Evolutionary conservation across 1,284 basidiomycete species (phyloP), one percentile per base, ranked within the genome.

Genomic region (Melampsora americana): DNA sequence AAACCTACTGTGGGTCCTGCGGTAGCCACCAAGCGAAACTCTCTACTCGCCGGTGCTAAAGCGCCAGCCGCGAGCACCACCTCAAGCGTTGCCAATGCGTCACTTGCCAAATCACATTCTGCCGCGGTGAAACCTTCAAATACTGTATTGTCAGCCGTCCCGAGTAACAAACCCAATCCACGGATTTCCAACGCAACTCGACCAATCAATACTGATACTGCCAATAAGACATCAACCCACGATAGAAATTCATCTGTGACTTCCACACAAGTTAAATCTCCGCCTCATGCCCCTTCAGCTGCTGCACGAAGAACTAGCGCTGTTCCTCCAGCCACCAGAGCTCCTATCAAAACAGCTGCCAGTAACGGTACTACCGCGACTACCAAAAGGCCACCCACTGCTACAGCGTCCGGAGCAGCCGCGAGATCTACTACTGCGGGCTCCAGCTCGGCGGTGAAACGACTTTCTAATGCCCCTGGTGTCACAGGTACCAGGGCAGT

Each of bases 391-490:
- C n/a, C 59, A 14, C n/a, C 69, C 5, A 30, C 59, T 46, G 42
- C 28, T 62, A 62, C 32, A 39, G 20, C 69, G n/a, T 60, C 56
- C 32, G 61, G 61, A 46, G n/a, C 46, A 32, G 42, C 69, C 11
- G 39, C 32, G 23, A 70, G 61, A n/a, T 35, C 42, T 35, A 62
- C 35, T 62, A 56, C 56, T 5, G 53, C 59, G 28, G 61, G 59
- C 39, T 23, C 59, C 12, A 56, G 46, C 20, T 50, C 69, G 1
- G n/a, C 60, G 23, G 69, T 42, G 16, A 70, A 59, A 44, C 59
- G 61, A 62, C 30, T 70, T 11, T 70, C 69, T 59, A 42, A 56
- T 70, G 69, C 56, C 14, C 69, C 69, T 30, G 26, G 39, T 48
- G 69, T 60, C 12, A 70, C 42, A 30, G 48, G 14, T 9, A 28